Evolutionary conservation across 2,329 filamentous ascomycete species (phyloP), one percentile per base, ranked within the genome.

Genomic region (Aspergillus transmontanensis): DNA sequence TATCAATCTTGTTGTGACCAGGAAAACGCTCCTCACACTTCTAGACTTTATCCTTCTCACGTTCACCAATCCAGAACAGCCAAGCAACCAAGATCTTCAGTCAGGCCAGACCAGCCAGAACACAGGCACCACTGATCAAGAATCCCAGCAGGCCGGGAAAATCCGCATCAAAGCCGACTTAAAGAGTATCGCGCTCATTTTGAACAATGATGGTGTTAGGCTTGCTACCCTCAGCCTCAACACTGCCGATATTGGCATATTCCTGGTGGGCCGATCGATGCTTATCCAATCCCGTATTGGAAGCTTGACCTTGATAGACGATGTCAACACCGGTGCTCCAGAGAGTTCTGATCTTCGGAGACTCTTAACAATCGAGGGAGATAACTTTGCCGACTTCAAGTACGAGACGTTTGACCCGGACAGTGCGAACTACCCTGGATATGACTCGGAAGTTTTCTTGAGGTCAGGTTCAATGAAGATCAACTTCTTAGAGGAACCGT

Each of bases 151-250:
- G 73, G 79, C 82, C 32, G 91, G 91, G 61, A 96, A 95, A 67
- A 95, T 99, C 68, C 89, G 93, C 28, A 94, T 99, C 77, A 96
- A 96, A 78, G 90, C 96, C 48, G 90, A 97, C 65, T 81, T 99
- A 66, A 96, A 96, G 80, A 94, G 91, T 81, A 97, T 99, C 67
- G 88, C 93, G 2, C 84, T 99, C 32, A 94, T 99, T 66, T 83
- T 99, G 60, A 99, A 99, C 76, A 98, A 99, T 68, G 96, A 99
- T 75, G 95, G 95, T 0, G 96, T 98, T 62, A 89, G 95, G 30
- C 85, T 99, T 32, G 95, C 95, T 32, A 99, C 95, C 0, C 80
- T 99, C 21, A 95, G 93, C 59, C 88, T 99, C 72, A 96, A 93
- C 69, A 94, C 95, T 64, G 95, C 94, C 2, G 92, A 97, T 74